Conservation (phyloP, 345 rosid species). For the Populus simonii region DNA sequence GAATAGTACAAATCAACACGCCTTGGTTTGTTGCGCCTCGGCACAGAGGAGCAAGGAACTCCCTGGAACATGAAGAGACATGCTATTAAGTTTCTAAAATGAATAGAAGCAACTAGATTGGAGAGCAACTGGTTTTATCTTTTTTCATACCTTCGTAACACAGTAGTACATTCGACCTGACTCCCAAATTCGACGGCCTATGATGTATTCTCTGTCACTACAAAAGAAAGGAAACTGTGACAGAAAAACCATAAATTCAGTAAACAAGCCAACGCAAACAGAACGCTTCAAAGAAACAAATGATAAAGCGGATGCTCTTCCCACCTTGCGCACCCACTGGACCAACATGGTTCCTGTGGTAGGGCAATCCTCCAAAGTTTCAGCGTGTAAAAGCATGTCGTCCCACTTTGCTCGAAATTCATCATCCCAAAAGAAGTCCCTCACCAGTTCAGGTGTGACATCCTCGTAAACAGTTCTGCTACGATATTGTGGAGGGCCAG, state of each 20-base stretch:
- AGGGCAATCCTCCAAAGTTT: constrained; percentile 64
- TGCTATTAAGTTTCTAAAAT: neutral
- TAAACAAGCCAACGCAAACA: constrained; percentile 7
- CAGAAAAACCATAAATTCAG: neutral
- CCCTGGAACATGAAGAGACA: constrained; percentile 53
- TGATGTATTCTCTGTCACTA: constrained; percentile 89
- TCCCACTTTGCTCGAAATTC: constrained; percentile 82
- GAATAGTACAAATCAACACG: constrained; percentile 94
- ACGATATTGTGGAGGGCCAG: constrained; percentile 89
- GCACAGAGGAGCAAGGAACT: constrained; percentile 62
- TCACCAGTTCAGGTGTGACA: constrained; percentile 77
- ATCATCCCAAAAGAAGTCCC: constrained; percentile 99
- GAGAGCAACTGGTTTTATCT: neutral
- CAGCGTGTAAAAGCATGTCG: constrained; percentile 66
- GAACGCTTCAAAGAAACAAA: constrained; percentile 4
- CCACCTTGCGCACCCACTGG: constrained; percentile 93
- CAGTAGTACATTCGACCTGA: constrained; percentile 73
- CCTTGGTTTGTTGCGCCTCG: constrained; percentile 68
- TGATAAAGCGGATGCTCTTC: constrained; percentile 7
- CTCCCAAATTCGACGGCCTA: constrained; percentile 96
- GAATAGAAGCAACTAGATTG: neutral
- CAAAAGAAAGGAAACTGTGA: constrained; percentile 98
- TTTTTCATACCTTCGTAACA: constrained; percentile 69
- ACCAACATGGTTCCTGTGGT: constrained; percentile 76
- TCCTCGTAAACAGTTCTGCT: constrained; percentile 84